Evolutionary conservation across 2,329 filamentous ascomycete species (phyloP).

Genomic region (Proliferodiscus dingleyae): DNA sequence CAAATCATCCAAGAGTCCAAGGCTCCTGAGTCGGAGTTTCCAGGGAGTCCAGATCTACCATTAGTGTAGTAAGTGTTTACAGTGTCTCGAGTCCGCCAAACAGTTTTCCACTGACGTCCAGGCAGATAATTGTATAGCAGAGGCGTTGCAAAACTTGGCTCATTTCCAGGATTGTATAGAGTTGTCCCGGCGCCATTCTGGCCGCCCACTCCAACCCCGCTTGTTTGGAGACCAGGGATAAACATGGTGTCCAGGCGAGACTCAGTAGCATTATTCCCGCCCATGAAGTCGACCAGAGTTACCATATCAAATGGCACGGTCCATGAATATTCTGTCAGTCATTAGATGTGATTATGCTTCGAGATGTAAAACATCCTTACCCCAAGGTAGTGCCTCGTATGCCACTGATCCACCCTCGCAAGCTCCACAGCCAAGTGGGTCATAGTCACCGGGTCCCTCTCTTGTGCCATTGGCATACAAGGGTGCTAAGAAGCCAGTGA

Average conservation of each 20-base stretch:
- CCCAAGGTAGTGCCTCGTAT: conserved; percentile 48
- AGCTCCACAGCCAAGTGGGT: conserved; percentile 44
- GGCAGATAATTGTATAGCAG: conserved; percentile 51
- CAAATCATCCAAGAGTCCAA: conserved; percentile 26
- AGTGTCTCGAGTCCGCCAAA: conserved; percentile 32
- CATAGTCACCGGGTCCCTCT: conserved; percentile 27
- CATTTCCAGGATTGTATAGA: conserved; percentile 49
- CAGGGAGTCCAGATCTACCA: conserved; percentile 37
- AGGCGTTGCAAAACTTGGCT: conserved; percentile 47
- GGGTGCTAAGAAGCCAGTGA: conserved; percentile 54
- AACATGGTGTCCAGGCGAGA: conserved; percentile 40
- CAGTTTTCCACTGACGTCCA: conserved; percentile 33
- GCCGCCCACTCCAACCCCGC: conserved; percentile 1
- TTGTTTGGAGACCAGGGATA: conserved; percentile 36
- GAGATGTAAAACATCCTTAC: conserved; percentile 4
- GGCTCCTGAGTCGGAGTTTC: conserved; percentile 28
- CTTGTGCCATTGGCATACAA: conserved; percentile 43
- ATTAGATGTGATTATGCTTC: not conserved
- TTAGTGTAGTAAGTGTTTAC: conserved; percentile 39
- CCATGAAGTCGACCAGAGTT: conserved; percentile 45
- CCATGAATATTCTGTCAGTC: conserved; percentile 41
- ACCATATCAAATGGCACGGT: conserved; percentile 52
- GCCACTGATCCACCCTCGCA: conserved; percentile 51
- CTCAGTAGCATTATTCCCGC: conserved; percentile 48
- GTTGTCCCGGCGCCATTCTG: conserved; percentile 27